Percentiles rank a stretch among this genome's conserved stretches.
These are phyloP conservation scores for Sungouiozyma ichnusensis DNA, from an alignment of 805 yeast genomes.

Conservation along the genomic window DNA sequence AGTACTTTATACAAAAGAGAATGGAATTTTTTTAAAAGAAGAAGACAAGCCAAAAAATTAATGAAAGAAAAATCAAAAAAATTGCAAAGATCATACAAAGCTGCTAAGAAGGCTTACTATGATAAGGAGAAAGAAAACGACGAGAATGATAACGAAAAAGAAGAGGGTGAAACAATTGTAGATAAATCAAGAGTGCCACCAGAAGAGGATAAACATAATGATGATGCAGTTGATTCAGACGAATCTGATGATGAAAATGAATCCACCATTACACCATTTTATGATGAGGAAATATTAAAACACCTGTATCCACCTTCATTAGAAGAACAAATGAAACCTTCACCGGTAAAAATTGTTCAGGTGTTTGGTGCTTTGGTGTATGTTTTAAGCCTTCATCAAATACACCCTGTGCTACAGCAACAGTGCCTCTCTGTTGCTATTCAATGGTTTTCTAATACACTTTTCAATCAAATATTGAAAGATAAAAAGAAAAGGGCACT, in stretches of 20 bases:
- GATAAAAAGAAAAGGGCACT: slow-evolving; percentile 49
- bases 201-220: not conserved
- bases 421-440: slow-evolving; percentile 71
- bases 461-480: slow-evolving; percentile 64
- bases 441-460: slow-evolving; percentile 60
- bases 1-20: slow-evolving; percentile 67
- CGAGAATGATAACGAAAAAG: slow-evolving; percentile 4
- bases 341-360: slow-evolving; percentile 78
- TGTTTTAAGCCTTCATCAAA: slow-evolving; percentile 70
- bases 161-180: slow-evolving; percentile 1
- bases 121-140: slow-evolving; percentile 3
- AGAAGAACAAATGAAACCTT: slow-evolving; percentile 70
- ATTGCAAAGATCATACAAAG: slow-evolving; percentile 4
- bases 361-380: slow-evolving; percentile 81
- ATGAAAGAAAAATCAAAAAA: slow-evolving; percentile 7
- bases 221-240: not conserved
- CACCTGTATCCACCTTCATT: slow-evolving; percentile 81
- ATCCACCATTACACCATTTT: slow-evolving; percentile 25
- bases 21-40: slow-evolving; percentile 47
- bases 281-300: slow-evolving; percentile 62
- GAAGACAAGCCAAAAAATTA: slow-evolving; percentile 20
- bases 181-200: too few relatives aligned
- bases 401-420: slow-evolving; percentile 65
- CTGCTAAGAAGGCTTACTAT: not conserved
- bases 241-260: not conserved